These are phyloP conservation scores for Pseudofabraea citricarpa DNA, from an alignment of 2,329 filamentous ascomycete genomes.

Conservation along the genomic window DNA sequence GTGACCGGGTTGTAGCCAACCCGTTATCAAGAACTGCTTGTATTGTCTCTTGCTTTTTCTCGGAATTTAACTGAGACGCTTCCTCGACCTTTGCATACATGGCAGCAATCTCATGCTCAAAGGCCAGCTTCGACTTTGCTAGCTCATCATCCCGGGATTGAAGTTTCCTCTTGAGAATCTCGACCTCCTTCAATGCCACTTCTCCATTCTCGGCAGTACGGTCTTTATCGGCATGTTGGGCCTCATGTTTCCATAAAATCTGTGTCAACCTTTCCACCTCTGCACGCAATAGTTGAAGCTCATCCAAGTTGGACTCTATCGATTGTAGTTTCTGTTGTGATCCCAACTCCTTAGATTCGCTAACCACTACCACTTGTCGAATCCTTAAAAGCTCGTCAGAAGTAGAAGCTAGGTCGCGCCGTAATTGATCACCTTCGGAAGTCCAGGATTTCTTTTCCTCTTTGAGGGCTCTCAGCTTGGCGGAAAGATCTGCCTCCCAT, in stretches of 20 bases:
- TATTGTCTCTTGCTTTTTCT: background rate
- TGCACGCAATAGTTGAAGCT: constrained; percentile 53
- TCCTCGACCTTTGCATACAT: constrained; percentile 30
- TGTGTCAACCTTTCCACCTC: constrained; percentile 58
- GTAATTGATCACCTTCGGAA: constrained; percentile 50
- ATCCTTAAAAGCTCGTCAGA: constrained; percentile 60
- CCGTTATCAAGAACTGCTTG: constrained; percentile 32
- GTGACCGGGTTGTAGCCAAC: constrained; percentile 39
- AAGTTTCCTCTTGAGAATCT: constrained; percentile 55
- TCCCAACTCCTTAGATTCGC: constrained; percentile 63
- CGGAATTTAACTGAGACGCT: background rate
- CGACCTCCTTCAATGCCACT: constrained; percentile 52
- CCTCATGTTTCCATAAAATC: constrained; percentile 58
- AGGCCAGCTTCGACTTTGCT: constrained; percentile 33
- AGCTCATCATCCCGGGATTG: constrained; percentile 44
- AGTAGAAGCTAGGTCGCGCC: constrained; percentile 52
- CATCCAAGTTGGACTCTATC: constrained; percentile 54
- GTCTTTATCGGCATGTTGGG: constrained; percentile 56
- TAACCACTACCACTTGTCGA: constrained; percentile 59
- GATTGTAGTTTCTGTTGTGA: constrained; percentile 60
- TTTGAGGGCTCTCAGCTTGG: constrained; percentile 59
- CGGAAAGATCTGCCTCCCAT: constrained; percentile 67
- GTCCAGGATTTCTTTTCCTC: constrained; percentile 67
- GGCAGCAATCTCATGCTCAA: constrained; percentile 42
- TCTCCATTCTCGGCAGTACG: constrained; percentile 52